Evolutionary conservation across 495 filamentous ascomycete genomes (phyloP).

Genomic region (Aspergillus saccharolyticus): DNA sequence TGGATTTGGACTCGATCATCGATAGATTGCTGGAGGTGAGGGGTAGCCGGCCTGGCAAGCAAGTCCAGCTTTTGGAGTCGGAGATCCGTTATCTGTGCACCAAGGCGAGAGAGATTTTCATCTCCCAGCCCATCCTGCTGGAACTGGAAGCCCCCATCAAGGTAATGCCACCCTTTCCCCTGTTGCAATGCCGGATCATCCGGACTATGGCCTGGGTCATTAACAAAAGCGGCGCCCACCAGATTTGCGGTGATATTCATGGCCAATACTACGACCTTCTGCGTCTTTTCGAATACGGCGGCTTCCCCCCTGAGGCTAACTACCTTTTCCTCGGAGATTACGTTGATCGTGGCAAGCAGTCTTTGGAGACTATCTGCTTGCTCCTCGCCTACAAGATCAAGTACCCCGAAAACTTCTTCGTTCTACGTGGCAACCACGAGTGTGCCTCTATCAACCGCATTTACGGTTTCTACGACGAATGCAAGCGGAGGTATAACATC

Average conservation of each 20-base stretch:
- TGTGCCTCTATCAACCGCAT: constrained; percentile 99
- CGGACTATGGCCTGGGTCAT: background rate
- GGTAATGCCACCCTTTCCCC: constrained; percentile 50
- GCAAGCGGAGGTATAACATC: constrained; percentile 99
- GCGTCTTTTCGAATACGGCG: constrained; percentile 96
- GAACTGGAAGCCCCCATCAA: constrained; percentile 99
- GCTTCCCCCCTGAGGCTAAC: constrained; percentile 97
- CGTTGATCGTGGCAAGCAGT: constrained; percentile 98
- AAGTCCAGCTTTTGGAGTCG: constrained; percentile 92
- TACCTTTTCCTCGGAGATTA: constrained; percentile 99
- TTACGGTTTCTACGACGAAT: constrained; percentile 99
- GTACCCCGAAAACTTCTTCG: constrained; percentile 99
- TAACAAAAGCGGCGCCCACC: constrained; percentile 8
- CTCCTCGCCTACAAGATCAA: constrained; percentile 99
- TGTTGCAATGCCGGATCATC: background rate
- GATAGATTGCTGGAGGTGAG: constrained; percentile 95
- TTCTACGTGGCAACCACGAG: constrained; percentile 97
- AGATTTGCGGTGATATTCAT: constrained; percentile 99
- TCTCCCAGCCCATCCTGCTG: constrained; percentile 95
- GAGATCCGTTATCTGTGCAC: constrained; percentile 98
- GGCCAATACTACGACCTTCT: constrained; percentile 99
- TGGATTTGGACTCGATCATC: constrained; percentile 99
- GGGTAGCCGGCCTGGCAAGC: constrained; percentile 96
- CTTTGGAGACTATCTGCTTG: constrained; percentile 97
- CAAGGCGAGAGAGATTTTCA: constrained; percentile 98